Percentiles rank a stretch among this genome's conserved stretches.
phyloP scores from a whole-genome alignment of 768 basidiomycete species.

The Strobilomyces echinocephalus region DNA sequence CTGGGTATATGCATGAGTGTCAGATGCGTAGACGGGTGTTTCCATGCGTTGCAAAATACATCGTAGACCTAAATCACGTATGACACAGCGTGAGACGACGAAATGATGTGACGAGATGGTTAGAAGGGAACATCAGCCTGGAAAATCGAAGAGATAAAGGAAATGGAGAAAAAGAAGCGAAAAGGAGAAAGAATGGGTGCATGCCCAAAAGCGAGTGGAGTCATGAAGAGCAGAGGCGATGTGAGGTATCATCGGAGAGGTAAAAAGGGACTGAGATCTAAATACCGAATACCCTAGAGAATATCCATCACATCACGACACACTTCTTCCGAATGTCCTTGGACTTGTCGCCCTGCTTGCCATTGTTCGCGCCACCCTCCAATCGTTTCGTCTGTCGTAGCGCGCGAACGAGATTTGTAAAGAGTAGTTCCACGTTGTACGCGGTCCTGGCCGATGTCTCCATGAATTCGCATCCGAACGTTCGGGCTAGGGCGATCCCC shows the following conservation, averaged over 20 bases:
- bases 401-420: slow-evolving; percentile 80
- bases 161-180: background rate
- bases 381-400: slow-evolving; percentile 63
- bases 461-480: slow-evolving; percentile 89
- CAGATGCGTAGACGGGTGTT: slow-evolving; percentile 22
- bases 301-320: slow-evolving; percentile 73
- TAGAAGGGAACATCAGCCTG: slow-evolving; percentile 32
- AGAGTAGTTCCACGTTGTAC: slow-evolving; percentile 85
- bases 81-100: slow-evolving; percentile 37
- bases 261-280: slow-evolving; percentile 66
- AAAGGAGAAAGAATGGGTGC: slow-evolving; percentile 16
- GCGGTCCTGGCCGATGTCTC: slow-evolving; percentile 97
- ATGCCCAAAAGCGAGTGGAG: slow-evolving; percentile 24
- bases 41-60: slow-evolving; percentile 37
- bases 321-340: slow-evolving; percentile 56
- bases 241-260: slow-evolving; percentile 81
- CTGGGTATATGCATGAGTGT: background rate
- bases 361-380: slow-evolving; percentile 45
- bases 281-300: slow-evolving; percentile 55
- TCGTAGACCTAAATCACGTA: slow-evolving; percentile 38
- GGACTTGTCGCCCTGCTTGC: slow-evolving; percentile 37
- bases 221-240: slow-evolving; percentile 29
- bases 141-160: slow-evolving; percentile 19
- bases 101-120: slow-evolving; percentile 28
- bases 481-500: slow-evolving; percentile 72